A percentile compares a stretch with the other conserved stretches of the same genome.
These are phyloP conservation scores for Hyphopichia buzzinii DNA, from an alignment of 1,139 yeast genomes.

Conservation along the genomic window DNA sequence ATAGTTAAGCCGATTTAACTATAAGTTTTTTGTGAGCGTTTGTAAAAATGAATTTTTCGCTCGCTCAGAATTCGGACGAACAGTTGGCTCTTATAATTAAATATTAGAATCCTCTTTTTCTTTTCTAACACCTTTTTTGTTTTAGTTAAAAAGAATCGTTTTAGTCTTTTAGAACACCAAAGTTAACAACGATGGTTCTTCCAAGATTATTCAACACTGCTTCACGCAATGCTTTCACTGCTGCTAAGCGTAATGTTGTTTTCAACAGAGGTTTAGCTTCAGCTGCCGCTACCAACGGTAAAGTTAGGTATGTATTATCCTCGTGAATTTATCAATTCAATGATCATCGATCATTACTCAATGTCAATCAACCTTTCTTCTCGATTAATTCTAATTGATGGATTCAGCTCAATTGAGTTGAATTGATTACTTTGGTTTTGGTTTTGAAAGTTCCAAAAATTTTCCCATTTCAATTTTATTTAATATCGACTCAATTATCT, in stretches of 20 bases:
- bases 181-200: slow-evolving; percentile 55
- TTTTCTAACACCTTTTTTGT: slow-evolving; percentile 8
- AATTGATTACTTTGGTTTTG: too few relatives aligned
- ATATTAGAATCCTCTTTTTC: slow-evolving; percentile 7
- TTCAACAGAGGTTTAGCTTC: slow-evolving; percentile 85
- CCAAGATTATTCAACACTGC: slow-evolving; percentile 91
- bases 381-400: background rate
- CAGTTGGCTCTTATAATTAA: slow-evolving; percentile 4
- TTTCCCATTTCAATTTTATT: too few relatives aligned
- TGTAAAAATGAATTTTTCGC: background rate
- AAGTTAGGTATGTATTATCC: slow-evolving; percentile 72
- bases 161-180: slow-evolving; percentile 19
- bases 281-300: slow-evolving; percentile 81
- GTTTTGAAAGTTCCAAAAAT: too few relatives aligned
- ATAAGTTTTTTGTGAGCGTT: background rate
- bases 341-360: background rate
- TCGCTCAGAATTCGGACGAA: slow-evolving; percentile 2
- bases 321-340: background rate
- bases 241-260: slow-evolving; percentile 79
- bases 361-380: background rate
- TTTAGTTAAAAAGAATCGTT: slow-evolving; percentile 9
- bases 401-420: background rate
- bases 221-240: slow-evolving; percentile 86
- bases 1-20: background rate
- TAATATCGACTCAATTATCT: background rate